Base-by-base conservation (phyloP, 2,329 filamentous ascomycete species). In the Sporothrix brasiliensis region DNA sequence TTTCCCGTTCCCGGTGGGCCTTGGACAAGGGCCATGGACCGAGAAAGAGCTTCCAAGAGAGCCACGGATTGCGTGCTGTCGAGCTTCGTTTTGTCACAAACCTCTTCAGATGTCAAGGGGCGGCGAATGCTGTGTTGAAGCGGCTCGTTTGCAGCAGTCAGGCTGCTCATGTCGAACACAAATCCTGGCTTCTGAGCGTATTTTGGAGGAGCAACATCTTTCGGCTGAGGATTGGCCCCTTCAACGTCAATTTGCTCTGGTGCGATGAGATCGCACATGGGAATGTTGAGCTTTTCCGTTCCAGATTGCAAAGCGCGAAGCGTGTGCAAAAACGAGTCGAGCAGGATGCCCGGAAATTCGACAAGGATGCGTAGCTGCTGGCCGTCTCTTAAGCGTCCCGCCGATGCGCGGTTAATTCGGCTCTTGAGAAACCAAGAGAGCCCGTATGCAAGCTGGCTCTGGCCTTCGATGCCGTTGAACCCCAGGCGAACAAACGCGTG, bases 1-100 rank as follows among this genome's bases (percentile, higher is more conserved):
- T 92, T 92, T 0, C 90, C 90, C 0, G 90, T 92, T 0, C 90
- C 90, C 0, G 90, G 90, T 0, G 90, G 90, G 0, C 90, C 90
- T 79, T 92, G 89, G 13, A 91, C 89, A 4, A 91, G 79, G 1
- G 87, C 84, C 10, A 91, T 77, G 47, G 83, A 82, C 0, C 83
- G 81, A 0, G 79, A 81, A 0, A 92, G 77, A 2, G 86, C 82
- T 21, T 83, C 79, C 0, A 89, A 73, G 0, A 91, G 76, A 1
- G 88, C 87, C 4, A 74, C 71, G 4, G 84, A 83, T 71, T 87
- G 84, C 0, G 81, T 83, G 0, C 74, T 70, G 73, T 91, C 89
- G 0, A 92, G 81, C 0, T 76, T 79, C 0, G 86, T 83, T 16
- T 76, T 75, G 0, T 76, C 58, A 3, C 74, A 72, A 3, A 84